These are phyloP conservation scores for Phytophthora litchii DNA, from an alignment of 352 stramenopile species.

Conservation along the genomic window DNA sequence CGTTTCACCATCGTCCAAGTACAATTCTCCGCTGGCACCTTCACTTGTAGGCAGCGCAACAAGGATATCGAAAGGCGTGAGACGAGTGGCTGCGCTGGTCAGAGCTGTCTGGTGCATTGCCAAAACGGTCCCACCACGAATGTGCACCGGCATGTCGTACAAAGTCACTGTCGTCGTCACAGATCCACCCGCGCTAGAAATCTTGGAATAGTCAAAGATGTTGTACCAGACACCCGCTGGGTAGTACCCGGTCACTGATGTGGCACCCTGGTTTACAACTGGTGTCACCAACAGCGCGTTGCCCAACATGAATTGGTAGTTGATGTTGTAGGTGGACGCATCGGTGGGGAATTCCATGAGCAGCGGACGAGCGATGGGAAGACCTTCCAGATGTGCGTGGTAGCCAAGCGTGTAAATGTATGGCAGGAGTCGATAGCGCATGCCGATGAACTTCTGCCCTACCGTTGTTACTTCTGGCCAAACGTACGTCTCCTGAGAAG, in stretches of 20 bases:
- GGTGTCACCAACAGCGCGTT: slow-evolving; percentile 52
- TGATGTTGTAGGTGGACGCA: slow-evolving; percentile 34
- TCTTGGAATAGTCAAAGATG: slow-evolving; percentile 53
- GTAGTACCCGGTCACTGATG: slow-evolving; percentile 49
- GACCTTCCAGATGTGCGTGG: slow-evolving; percentile 47
- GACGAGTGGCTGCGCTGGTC: slow-evolving; percentile 48
- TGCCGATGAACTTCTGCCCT: slow-evolving; percentile 65
- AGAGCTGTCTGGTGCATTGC: slow-evolving; percentile 55
- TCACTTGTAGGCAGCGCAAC: slow-evolving; percentile 36
- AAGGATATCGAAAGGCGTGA: slow-evolving; percentile 56
- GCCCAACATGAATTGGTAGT: slow-evolving; percentile 70
- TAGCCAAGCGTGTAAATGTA: slow-evolving; percentile 85
- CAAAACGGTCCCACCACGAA: slow-evolving; percentile 58
- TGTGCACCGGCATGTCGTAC: slow-evolving; percentile 64
- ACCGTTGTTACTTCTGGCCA: slow-evolving; percentile 54
- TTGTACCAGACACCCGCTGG: slow-evolving; percentile 60
- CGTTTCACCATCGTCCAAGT: slow-evolving; percentile 59
- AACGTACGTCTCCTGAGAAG: slow-evolving; percentile 71
- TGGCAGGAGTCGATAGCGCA: slow-evolving; percentile 77
- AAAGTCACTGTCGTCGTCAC: slow-evolving; percentile 46
- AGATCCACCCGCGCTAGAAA: slow-evolving; percentile 33
- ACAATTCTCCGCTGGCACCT: slow-evolving; percentile 47
- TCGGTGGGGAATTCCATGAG: slow-evolving; percentile 73
- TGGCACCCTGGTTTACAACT: slow-evolving; percentile 58
- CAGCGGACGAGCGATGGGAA: slow-evolving; percentile 63